Conservation (phyloP, 352 stramenopile species). For the Phytophthora ohioensis region DNA sequence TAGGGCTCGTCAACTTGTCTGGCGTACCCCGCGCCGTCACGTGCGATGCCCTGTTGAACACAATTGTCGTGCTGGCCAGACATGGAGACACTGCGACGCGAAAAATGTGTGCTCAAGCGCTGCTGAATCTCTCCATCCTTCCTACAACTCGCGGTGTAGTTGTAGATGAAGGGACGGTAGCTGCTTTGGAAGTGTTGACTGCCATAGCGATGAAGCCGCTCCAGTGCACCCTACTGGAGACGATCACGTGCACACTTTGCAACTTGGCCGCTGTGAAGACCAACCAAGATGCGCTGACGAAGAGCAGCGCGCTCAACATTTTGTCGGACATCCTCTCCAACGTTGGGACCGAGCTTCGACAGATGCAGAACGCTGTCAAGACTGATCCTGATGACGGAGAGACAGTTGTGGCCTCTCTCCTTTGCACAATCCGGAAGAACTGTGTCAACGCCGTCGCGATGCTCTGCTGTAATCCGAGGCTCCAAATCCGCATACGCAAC, state of each 20-base stretch:
- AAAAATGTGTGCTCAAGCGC: conserved; percentile 57
- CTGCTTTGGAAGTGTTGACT: conserved; percentile 59
- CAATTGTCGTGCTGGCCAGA: conserved; percentile 54
- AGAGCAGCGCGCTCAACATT: conserved; percentile 62
- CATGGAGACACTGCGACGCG: conserved; percentile 38
- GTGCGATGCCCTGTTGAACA: conserved; percentile 71
- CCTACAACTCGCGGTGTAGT: conserved; percentile 75
- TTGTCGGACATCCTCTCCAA: conserved; percentile 53
- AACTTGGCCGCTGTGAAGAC: conserved; percentile 70
- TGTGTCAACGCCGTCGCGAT: conserved; percentile 70
- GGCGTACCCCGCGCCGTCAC: conserved; percentile 74
- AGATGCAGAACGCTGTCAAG: conserved; percentile 18
- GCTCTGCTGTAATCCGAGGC: conserved; percentile 80
- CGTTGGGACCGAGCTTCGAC: conserved; percentile 39
- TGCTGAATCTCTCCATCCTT: conserved; percentile 85
- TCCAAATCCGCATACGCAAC: conserved; percentile 64
- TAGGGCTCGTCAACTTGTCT: conserved; percentile 81
- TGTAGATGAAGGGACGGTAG: conserved; percentile 78
- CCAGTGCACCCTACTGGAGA: conserved; percentile 53
- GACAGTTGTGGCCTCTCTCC: conserved; percentile 23
- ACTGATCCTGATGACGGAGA: conserved; percentile 34
- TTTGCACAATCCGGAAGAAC: conserved; percentile 62
- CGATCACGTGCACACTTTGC: conserved; percentile 61
- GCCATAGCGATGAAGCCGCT: conserved; percentile 33
- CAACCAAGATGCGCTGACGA: conserved; percentile 69